Evolutionary conservation across 495 filamentous ascomycete species (phyloP), one percentile per base, ranked within the genome.

Genomic region (Daldinia grandis): DNA sequence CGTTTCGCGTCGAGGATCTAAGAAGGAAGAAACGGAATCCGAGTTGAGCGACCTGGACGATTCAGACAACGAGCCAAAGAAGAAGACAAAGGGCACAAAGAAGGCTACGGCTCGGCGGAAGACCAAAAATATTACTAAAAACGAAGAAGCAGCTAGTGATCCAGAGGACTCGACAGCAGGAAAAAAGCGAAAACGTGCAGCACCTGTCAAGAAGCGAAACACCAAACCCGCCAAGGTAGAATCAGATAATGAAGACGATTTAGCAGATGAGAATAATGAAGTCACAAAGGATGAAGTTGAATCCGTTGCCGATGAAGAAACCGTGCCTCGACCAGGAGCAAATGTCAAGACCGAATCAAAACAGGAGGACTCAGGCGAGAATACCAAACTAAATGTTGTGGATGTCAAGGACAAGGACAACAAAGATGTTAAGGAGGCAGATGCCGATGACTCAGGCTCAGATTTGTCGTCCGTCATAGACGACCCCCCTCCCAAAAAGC

Each of bases 391-490:
- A 3, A 64, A 72, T 56, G 60, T 56, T n/a, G 44, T 37, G 27
- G 64, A 50, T n/a, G 42, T 71, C 14, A 64, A 76, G 53, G 64
- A 72, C 14, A 64, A 76, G 53, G 64, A 74, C 47, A 57, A 68
- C 40, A 75, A 76, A 28, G 65, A 59, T 17, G 62, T 73, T 17
- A 62, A 71, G 27, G 53, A 53, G 49, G 14, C 15, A 30, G 25
- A 33, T 31, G 82, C 76, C 4, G 82, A 88, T 19, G 86, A 84
- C 30, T 93, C 91, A 1, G 90, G 91, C 47, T 95, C 92, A 76
- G 92, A 94, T 58, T 83, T 95, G 83, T 97, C 93, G 6, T 84
- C 88, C 1, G 83, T 97, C 15, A 69, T 92, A 24, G 93, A 94
- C 71, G 90, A 93, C 50, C 85, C 87, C 14, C 90, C 89, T 0